A percentile compares a stretch with the other conserved stretches of the same genome.
Evolutionary conservation across 768 basidiomycete genomes (phyloP).

Genomic region (Russula griseocarnosa): DNA sequence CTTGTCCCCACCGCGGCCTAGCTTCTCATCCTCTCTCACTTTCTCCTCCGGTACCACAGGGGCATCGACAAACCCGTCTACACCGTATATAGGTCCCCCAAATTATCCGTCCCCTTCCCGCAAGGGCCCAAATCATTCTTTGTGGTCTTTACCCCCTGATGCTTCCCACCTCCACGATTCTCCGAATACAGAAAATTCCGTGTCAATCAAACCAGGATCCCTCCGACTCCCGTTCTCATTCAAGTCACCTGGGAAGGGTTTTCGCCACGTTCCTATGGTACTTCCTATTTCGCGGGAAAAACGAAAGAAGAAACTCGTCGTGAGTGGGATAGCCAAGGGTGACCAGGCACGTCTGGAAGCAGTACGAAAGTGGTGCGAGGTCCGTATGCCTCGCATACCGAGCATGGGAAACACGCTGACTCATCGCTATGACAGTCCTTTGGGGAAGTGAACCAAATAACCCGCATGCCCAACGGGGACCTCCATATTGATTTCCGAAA

Average conservation of each 20-base stretch:
- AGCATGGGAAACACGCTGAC: conserved; percentile 25
- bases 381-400: conserved; percentile 34
- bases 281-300: conserved; percentile 44
- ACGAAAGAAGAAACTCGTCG: conserved; percentile 54
- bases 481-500: conserved; percentile 71
- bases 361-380: conserved; percentile 73
- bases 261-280: conserved; percentile 29
- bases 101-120: conserved; percentile 38
- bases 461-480: conserved; percentile 71
- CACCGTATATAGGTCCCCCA: conserved; percentile 35
- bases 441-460: conserved; percentile 71
- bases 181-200: conserved; percentile 30
- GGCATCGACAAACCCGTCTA: conserved; percentile 21
- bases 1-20: conserved; percentile 28
- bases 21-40: conserved; percentile 29
- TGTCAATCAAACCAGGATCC: conserved; percentile 31
- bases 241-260: conserved; percentile 26
- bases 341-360: conserved; percentile 64
- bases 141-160: conserved; percentile 41
- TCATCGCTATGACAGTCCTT: conserved; percentile 38
- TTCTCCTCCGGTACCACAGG: conserved; percentile 29
- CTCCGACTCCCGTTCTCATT: conserved; percentile 37
- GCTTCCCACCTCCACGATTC: conserved; percentile 42
- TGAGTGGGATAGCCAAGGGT: conserved; percentile 60
- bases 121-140: conserved; percentile 37